These are phyloP conservation scores for Hibiscus syriacus DNA, from an alignment of 345 rosid species.

Conservation along the genomic window DNA sequence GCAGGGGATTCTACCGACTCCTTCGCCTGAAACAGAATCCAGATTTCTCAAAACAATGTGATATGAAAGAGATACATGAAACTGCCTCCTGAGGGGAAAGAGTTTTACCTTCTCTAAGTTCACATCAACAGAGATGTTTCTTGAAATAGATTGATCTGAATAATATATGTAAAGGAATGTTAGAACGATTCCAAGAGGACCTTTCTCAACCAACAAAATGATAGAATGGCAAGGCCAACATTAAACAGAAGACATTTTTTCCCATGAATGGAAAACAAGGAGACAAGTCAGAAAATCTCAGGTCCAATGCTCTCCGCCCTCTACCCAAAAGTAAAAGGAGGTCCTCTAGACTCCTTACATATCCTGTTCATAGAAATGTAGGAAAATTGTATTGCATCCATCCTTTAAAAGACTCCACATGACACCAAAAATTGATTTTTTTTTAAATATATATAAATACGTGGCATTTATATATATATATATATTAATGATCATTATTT, in stretches of 20 bases:
- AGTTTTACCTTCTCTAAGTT: conserved; percentile 58
- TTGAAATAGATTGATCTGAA: conserved; percentile 67
- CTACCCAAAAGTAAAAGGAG: too few relatives aligned
- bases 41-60: conserved; percentile 12
- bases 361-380: not conserved
- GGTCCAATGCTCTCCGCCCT: too few relatives aligned
- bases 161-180: conserved; percentile 6
- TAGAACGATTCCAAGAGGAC: not conserved
- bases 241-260: not conserved
- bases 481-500: too few relatives aligned
- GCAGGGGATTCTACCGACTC: conserved; percentile 39
- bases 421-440: too few relatives aligned
- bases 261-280: not conserved
- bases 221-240: not conserved
- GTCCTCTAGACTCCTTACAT: not conserved
- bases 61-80: conserved; percentile 9
- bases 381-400: not conserved
- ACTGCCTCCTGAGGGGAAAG: conserved; percentile 13
- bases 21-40: conserved; percentile 36
- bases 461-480: too few relatives aligned
- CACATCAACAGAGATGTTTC: conserved; percentile 51
- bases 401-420: not conserved
- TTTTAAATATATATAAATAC: too few relatives aligned
- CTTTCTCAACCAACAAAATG: conserved; percentile 1
- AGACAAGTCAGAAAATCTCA: not conserved